These are phyloP conservation scores for Trichoderma gamsii DNA, from an alignment of 495 filamentous ascomycete species.

Conservation along the genomic window DNA sequence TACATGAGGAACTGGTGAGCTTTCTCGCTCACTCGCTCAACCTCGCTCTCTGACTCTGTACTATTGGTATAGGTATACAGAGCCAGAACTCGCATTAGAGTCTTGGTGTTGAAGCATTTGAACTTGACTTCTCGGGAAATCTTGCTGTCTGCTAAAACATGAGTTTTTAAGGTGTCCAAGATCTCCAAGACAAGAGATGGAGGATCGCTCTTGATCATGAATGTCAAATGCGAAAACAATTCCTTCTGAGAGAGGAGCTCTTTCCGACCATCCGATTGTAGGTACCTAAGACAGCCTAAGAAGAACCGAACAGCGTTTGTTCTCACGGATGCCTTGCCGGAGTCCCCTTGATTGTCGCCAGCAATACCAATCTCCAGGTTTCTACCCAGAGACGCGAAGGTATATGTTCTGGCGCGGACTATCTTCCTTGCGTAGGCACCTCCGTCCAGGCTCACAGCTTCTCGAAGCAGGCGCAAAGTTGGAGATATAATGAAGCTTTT, in stretches of 20 bases:
- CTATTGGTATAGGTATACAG: constrained; percentile 59
- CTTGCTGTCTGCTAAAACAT: constrained; percentile 62
- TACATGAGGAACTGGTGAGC: constrained; percentile 66
- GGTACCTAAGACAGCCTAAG: constrained; percentile 63
- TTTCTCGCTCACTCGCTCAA: constrained; percentile 45
- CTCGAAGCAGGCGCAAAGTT: constrained; percentile 69
- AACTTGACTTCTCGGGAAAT: constrained; percentile 66
- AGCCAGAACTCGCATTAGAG: constrained; percentile 61
- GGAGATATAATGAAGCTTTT: constrained; percentile 85
- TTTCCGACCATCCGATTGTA: constrained; percentile 61
- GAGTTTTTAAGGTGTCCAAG: constrained; percentile 54
- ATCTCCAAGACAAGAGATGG: constrained; percentile 63
- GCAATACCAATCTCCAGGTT: constrained; percentile 50
- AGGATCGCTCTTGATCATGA: constrained; percentile 65
- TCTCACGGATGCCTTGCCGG: constrained; percentile 61
- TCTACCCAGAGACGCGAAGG: constrained; percentile 63
- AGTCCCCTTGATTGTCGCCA: constrained; percentile 48
- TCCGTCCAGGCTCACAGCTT: constrained; percentile 74
- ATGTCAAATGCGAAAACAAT: constrained; percentile 60
- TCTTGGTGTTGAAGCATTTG: constrained; percentile 62
- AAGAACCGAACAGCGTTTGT: constrained; percentile 71
- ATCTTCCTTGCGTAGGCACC: constrained; percentile 65
- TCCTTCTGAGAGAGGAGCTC: constrained; percentile 71
- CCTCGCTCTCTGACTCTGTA: constrained; percentile 21
- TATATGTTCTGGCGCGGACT: constrained; percentile 62